Conservation (phyloP, 192 early-diverging fungal genomes). For the Linnemannia elongata region DNA sequence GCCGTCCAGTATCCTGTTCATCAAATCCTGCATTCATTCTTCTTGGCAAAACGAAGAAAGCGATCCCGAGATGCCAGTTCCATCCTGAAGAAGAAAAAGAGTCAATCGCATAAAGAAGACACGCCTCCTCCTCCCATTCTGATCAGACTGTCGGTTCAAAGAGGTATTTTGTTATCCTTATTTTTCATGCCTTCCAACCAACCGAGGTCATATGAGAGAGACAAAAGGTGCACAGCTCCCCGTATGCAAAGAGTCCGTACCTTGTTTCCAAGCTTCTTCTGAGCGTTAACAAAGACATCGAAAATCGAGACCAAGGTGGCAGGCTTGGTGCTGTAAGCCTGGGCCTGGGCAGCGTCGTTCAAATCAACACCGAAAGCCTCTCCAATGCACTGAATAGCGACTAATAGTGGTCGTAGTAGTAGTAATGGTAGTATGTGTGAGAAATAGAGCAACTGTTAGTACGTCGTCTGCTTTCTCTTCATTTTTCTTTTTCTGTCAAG, state of each 20-base stretch:
- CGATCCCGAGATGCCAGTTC: neutral
- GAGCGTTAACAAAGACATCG: constrained; percentile 89
- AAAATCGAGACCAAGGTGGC: constrained; percentile 87
- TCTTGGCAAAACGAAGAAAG: neutral
- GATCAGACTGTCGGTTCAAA: neutral
- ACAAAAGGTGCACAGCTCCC: neutral
- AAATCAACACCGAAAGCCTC: constrained; percentile 93
- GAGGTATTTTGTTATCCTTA: neutral
- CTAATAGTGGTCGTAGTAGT: constrained; percentile 50
- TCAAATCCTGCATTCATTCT: neutral
- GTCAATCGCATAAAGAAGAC: neutral
- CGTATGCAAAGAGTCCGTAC: constrained; percentile 15
- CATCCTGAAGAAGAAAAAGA: neutral
- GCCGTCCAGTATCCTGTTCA: neutral
- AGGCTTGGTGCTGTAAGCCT: constrained; percentile 88
- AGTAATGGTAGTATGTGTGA: neutral
- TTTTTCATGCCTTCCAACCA: neutral
- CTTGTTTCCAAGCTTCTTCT: constrained; percentile 73
- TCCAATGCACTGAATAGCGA: constrained; percentile 94
- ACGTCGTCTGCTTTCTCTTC: neutral
- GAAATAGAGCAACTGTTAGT: neutral
- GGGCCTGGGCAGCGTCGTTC: constrained; percentile 74
- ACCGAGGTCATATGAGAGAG: neutral
- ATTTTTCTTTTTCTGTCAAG: neutral
- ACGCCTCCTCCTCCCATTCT: neutral